Conservation (phyloP, 306 rosid species). For the Vigna angularis region DNA sequence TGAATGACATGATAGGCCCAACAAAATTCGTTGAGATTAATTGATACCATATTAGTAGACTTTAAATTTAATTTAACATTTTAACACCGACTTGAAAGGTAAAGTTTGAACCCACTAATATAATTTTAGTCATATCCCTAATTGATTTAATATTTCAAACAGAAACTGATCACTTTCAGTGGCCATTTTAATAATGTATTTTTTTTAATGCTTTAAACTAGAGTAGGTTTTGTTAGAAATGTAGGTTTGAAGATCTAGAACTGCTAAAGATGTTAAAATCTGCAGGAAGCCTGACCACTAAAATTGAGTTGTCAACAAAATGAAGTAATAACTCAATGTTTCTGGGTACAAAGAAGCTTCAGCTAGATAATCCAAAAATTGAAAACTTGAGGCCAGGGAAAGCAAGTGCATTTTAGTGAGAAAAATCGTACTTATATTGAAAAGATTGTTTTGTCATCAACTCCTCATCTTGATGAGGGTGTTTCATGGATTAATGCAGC, state of each 20-base stretch:
- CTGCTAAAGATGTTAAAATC: neutral
- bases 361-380: neutral
- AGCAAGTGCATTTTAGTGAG: slow-evolving; percentile 1
- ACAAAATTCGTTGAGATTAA: no score
- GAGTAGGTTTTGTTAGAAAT: neutral
- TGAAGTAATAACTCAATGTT: neutral
- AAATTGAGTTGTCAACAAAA: neutral
- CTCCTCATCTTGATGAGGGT: slow-evolving; percentile 2
- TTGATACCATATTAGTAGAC: no score
- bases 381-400: neutral
- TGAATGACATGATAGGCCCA: no score
- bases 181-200: neutral
- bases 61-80: no score
- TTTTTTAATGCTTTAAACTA: neutral
- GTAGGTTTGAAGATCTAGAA: neutral
- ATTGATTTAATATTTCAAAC: no score
- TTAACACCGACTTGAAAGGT: no score
- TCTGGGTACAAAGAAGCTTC: neutral
- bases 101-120: no score
- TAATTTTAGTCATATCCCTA: no score
- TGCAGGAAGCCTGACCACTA: neutral
- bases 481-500: slow-evolving; percentile 4
- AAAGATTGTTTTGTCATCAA: neutral
- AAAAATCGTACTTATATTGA: neutral
- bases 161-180: neutral